These are phyloP conservation scores for Teunomyces tritomae DNA, from an alignment of 805 yeast species.

Conservation along the genomic window DNA sequence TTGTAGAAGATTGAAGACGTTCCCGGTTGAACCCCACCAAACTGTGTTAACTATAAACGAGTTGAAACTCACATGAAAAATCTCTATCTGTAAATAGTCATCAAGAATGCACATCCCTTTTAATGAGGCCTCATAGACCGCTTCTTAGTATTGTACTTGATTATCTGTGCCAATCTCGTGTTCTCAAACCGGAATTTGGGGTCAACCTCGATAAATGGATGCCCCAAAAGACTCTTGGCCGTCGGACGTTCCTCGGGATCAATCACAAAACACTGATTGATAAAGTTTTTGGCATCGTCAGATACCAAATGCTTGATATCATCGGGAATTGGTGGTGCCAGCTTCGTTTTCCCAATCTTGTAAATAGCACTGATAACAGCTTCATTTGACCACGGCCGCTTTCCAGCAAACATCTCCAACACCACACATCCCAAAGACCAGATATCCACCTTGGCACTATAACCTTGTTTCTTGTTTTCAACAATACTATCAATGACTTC, in stretches of 20 bases:
- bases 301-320: conserved; percentile 70
- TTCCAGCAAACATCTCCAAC: conserved; percentile 95
- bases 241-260: conserved; percentile 90
- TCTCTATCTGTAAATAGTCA: neutral
- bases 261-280: conserved; percentile 67
- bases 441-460: conserved; percentile 95
- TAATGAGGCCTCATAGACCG: conserved; percentile 2
- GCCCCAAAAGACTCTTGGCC: conserved; percentile 59
- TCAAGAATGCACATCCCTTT: neutral
- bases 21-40: conserved; percentile 69
- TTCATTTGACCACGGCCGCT: conserved; percentile 95
- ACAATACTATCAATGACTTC: conserved; percentile 88
- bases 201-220: conserved; percentile 48
- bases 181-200: conserved; percentile 46
- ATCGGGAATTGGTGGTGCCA: conserved; percentile 96
- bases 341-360: conserved; percentile 77
- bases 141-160: conserved; percentile 28
- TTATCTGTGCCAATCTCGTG: conserved; percentile 56
- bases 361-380: conserved; percentile 95
- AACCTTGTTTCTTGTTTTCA: conserved; percentile 77
- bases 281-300: conserved; percentile 61
- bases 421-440: conserved; percentile 99
- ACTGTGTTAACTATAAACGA: conserved; percentile 79
- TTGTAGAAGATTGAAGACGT: conserved; percentile 74
- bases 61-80: conserved; percentile 44